Conservation (phyloP, 768 basidiomycete species). For the Boletus coccyginus region DNA sequence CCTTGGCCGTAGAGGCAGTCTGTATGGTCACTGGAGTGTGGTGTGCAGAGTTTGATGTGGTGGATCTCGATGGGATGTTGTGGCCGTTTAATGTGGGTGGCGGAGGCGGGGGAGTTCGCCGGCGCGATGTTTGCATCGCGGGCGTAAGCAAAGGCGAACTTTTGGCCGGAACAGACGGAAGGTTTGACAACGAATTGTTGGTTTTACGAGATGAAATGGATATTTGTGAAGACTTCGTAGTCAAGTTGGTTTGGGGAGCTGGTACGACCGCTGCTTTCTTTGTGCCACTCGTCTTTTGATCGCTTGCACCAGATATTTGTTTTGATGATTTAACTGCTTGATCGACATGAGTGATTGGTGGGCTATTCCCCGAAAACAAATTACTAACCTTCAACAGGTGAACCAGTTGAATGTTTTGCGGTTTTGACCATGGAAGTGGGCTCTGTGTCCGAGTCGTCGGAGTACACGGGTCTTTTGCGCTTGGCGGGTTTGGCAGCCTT, state of each 20-base stretch:
- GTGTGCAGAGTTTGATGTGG: neutral
- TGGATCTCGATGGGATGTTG: neutral
- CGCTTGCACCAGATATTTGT: neutral
- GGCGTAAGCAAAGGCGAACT: neutral
- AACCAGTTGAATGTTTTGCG: neutral
- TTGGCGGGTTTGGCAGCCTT: constrained; percentile 16
- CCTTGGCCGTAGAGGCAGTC: constrained; percentile 11
- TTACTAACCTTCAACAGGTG: constrained; percentile 16
- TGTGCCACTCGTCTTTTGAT: constrained; percentile 1
- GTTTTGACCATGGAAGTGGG: constrained; percentile 15
- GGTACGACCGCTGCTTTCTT: constrained; percentile 3
- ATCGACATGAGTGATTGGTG: neutral
- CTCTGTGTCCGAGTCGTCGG: constrained; percentile 25
- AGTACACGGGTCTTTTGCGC: constrained; percentile 25
- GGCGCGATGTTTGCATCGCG: neutral
- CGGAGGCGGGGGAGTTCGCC: neutral
- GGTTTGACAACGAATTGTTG: constrained; percentile 20
- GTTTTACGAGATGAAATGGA: constrained; percentile 13
- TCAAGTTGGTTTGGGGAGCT: neutral
- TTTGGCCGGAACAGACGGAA: neutral
- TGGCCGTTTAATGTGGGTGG: neutral
- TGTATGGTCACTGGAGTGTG: constrained; percentile 8
- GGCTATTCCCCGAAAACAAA: neutral
- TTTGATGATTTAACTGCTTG: constrained; percentile 16
- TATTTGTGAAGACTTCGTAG: constrained; percentile 1